Conservation (phyloP, 495 filamentous ascomycete species). For the Echria macrotheca region DNA sequence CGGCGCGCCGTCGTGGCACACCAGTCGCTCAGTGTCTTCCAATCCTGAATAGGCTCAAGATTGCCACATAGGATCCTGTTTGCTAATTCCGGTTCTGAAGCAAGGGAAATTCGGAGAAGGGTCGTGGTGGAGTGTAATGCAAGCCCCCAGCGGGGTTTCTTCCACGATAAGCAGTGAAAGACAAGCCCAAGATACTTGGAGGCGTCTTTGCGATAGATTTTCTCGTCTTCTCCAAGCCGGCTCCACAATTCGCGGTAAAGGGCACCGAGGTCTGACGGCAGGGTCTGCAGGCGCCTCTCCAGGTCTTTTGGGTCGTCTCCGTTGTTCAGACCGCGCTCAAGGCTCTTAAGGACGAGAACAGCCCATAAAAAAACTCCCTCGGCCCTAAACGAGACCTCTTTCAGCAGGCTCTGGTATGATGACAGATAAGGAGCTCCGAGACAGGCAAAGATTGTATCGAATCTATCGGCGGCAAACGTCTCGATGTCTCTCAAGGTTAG, state of each 20-base stretch:
- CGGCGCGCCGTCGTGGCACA: neutral
- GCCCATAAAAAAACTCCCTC: slow-evolving; percentile 15
- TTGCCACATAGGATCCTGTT: neutral
- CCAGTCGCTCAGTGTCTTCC: neutral
- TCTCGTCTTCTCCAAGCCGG: slow-evolving; percentile 3
- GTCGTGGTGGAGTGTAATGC: neutral
- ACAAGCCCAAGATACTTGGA: neutral
- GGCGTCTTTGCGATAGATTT: slow-evolving; percentile 1
- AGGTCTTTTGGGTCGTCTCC: neutral
- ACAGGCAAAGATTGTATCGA: neutral
- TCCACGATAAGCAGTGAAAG: neutral
- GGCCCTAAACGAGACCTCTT: neutral
- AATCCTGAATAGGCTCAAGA: neutral
- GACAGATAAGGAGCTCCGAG: neutral
- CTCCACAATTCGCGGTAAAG: slow-evolving; percentile 4
- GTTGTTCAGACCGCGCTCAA: neutral
- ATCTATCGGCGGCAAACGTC: neutral
- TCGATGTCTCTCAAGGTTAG: slow-evolving; percentile 3
- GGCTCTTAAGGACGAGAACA: neutral
- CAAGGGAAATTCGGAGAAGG: neutral
- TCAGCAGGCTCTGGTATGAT: neutral
- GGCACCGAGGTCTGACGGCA: neutral
- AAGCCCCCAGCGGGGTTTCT: neutral
- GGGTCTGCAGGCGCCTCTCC: neutral
- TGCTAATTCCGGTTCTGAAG: neutral